Evolutionary conservation across 805 yeast genomes (phyloP).

Genomic region (Schwanniomyces polymorphus): DNA sequence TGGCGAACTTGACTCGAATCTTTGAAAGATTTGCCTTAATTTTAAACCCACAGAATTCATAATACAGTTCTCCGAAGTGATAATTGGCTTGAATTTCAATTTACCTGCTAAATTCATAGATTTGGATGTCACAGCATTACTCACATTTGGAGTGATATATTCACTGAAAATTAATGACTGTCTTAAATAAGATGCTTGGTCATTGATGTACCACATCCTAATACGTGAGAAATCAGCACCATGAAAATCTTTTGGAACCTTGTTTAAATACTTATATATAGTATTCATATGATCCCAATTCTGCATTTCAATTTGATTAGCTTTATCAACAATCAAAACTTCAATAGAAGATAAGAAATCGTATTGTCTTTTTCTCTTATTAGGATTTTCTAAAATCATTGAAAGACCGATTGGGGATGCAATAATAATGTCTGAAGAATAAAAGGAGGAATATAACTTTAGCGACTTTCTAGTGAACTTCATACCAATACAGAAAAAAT

Average conservation of each 20-base stretch:
- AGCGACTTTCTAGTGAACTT: constrained; percentile 87
- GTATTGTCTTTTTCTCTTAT: constrained; percentile 57
- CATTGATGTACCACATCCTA: constrained; percentile 90
- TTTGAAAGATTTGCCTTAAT: constrained; percentile 66
- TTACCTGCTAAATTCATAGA: constrained; percentile 62
- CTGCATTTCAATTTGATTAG: constrained; percentile 87
- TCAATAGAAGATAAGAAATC: constrained; percentile 92
- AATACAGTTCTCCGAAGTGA: constrained; percentile 49
- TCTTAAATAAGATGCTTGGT: constrained; percentile 67
- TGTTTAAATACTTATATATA: constrained; percentile 65
- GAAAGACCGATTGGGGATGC: constrained; percentile 89
- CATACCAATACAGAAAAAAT: constrained; percentile 86
- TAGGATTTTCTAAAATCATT: constrained; percentile 67
- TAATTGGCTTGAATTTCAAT: constrained; percentile 51
- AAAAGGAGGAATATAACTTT: constrained; percentile 80
- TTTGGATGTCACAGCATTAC: constrained; percentile 49
- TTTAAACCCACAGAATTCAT: constrained; percentile 66
- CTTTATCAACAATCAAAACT: constrained; percentile 73
- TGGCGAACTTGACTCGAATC: constrained; percentile 60
- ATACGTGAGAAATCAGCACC: constrained; percentile 90
- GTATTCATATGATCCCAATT: constrained; percentile 83
- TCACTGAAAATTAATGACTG: constrained; percentile 80
- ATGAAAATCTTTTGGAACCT: constrained; percentile 71
- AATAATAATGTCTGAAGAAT: constrained; percentile 79
- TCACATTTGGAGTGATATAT: constrained; percentile 78